Conservation (phyloP, 208 protist species). For the Porcisia hertigi region DNA sequence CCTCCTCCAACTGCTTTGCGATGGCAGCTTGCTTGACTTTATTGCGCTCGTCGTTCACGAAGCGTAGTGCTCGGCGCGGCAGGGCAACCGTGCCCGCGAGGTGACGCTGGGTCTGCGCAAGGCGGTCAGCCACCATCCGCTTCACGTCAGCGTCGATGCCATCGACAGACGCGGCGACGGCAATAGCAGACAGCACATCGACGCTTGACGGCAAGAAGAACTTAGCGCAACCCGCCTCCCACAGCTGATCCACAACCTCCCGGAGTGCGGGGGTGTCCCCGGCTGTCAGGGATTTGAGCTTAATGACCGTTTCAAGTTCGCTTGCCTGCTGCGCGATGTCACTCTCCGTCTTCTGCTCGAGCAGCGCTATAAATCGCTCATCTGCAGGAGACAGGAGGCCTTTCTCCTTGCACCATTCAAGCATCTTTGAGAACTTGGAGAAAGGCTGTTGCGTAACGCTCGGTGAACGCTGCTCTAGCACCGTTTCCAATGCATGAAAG, state of each 20-base stretch:
- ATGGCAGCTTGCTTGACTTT: conserved; percentile 56
- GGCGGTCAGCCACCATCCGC: conserved; percentile 42
- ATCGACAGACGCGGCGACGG: conserved; percentile 38
- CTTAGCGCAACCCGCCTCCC: conserved; percentile 37
- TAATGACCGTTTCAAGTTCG: conserved; percentile 80
- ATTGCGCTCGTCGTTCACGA: conserved; percentile 65
- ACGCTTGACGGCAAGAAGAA: conserved; percentile 64
- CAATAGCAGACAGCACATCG: conserved; percentile 82
- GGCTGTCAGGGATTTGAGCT: conserved; percentile 56
- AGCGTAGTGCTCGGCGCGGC: conserved; percentile 72
- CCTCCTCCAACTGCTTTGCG: conserved; percentile 34
- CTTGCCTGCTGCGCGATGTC: conserved; percentile 47
- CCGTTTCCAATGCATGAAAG: conserved; percentile 34
- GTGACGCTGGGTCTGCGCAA: conserved; percentile 56
- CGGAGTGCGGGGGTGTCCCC: conserved; percentile 51
- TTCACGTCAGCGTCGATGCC: conserved; percentile 44
- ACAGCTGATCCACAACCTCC: conserved; percentile 51
- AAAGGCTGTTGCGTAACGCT: conserved; percentile 50
- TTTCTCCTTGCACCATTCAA: conserved; percentile 53
- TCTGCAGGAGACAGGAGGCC: conserved; percentile 38
- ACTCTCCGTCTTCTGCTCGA: conserved; percentile 44
- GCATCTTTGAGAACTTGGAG: conserved; percentile 54
- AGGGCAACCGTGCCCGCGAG: conserved; percentile 37
- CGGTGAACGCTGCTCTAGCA: conserved; percentile 29
- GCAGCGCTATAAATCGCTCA: conserved; percentile 21